A percentile compares a stretch with the other conserved stretches of the same genome.
These are phyloP conservation scores for Hypsizygus marmoreus DNA, from an alignment of 768 basidiomycete species.

Conservation along the genomic window DNA sequence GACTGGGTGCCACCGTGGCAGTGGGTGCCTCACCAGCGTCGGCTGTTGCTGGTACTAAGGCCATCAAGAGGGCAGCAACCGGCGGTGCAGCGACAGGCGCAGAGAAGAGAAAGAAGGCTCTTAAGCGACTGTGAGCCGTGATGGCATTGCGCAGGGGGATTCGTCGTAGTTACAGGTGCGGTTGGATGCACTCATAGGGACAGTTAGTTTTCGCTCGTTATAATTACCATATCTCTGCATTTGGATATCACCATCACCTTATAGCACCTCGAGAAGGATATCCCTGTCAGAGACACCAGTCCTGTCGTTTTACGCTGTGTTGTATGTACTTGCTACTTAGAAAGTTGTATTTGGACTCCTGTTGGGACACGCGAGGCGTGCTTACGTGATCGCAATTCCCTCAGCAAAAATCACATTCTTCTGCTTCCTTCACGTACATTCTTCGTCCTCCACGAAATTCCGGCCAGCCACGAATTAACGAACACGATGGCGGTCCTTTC, in stretches of 20 bases:
- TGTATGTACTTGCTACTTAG: too few species aligned
- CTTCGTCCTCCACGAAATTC: slow-evolving; percentile 13
- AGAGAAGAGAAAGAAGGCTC: slow-evolving; percentile 88
- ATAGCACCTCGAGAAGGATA: too few species aligned
- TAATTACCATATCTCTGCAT: too few species aligned
- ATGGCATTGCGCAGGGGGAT: background rate
- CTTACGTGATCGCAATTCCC: too few species aligned
- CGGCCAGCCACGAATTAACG: slow-evolving; percentile 11
- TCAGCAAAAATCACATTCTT: too few species aligned
- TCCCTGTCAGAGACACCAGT: too few species aligned
- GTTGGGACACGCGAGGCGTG: too few species aligned
- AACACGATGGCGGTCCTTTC: slow-evolving; percentile 19
- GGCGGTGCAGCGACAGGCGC: slow-evolving; percentile 51
- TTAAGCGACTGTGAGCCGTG: slow-evolving; percentile 65
- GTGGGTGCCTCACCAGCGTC: slow-evolving; percentile 34
- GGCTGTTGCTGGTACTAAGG: slow-evolving; percentile 49
- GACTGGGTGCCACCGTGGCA: slow-evolving; percentile 32
- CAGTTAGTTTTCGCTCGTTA: background rate
- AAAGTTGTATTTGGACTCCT: too few species aligned
- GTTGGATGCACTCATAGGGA: background rate
- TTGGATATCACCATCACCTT: too few species aligned
- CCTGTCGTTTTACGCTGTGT: too few species aligned
- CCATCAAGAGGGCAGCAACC: slow-evolving; percentile 69
- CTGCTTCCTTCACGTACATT: too few species aligned
- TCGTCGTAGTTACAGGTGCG: background rate